These are phyloP conservation scores for Stephania yunnanensis DNA, from an alignment of 164 flowering plant species.

Conservation along the genomic window DNA sequence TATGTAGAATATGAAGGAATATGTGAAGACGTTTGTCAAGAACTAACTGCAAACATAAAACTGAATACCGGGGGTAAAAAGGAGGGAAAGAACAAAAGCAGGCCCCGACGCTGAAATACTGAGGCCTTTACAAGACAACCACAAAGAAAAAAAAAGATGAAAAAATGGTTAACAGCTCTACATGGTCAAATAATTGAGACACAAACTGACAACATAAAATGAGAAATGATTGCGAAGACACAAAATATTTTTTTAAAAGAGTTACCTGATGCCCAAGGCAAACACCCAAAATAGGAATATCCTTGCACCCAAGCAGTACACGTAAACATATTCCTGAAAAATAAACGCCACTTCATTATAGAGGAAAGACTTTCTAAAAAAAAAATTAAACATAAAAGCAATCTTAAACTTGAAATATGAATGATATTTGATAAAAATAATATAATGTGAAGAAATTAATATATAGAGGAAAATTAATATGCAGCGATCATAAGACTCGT, in stretches of 20 bases:
- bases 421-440: neutral
- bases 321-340: conserved; percentile 78
- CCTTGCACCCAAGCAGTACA: conserved; percentile 69
- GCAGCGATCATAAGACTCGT: neutral
- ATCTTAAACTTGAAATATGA: neutral
- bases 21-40: neutral
- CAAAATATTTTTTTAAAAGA: neutral
- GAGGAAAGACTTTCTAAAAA: neutral
- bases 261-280: conserved; percentile 99
- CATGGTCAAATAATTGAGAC: neutral
- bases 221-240: neutral
- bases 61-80: neutral
- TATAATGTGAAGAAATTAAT: neutral
- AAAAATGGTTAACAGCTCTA: neutral
- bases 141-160: no score
- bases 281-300: conserved; percentile 95
- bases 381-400: neutral
- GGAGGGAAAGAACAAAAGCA: neutral
- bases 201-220: neutral
- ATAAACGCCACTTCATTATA: neutral
- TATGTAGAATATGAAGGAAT: neutral
- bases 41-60: neutral
- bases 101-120: neutral
- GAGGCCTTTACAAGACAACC: neutral
- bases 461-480: neutral